Percentiles rank a stretch among this genome's conserved stretches.
Evolutionary conservation across 2,329 filamentous ascomycete genomes (phyloP).

Genomic region (Metarhizium anisopliae): DNA sequence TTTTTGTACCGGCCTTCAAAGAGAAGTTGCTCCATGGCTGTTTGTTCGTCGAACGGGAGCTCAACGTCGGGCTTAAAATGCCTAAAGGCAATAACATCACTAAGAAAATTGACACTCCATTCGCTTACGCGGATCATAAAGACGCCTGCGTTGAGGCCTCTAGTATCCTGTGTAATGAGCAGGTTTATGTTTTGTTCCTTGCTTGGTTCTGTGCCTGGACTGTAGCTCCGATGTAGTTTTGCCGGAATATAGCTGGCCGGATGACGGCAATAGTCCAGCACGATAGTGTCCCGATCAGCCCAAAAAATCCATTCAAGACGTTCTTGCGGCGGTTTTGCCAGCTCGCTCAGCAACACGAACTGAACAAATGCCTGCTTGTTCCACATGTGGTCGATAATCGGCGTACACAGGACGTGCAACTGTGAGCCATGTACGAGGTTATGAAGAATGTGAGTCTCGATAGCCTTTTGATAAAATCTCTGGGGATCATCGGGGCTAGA

Average conservation of each 20-base stretch:
- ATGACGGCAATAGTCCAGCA: conserved; percentile 11
- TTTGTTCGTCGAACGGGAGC: conserved; percentile 11
- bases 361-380: background rate
- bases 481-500: background rate
- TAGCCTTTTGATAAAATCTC: background rate
- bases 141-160: conserved; percentile 13
- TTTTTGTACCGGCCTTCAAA: conserved; percentile 5
- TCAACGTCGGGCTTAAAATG: conserved; percentile 8
- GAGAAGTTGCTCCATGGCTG: conserved; percentile 11
- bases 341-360: conserved; percentile 7
- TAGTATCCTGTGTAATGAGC: conserved; percentile 9
- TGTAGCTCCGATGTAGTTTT: background rate
- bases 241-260: conserved; percentile 6
- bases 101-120: conserved; percentile 11
- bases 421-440: background rate
- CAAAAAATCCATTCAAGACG: conserved; percentile 11
- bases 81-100: conserved; percentile 10
- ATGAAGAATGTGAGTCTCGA: background rate
- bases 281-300: conserved; percentile 11
- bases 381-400: background rate
- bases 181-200: conserved; percentile 3
- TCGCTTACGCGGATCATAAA: conserved; percentile 10
- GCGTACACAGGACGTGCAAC: background rate
- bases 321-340: conserved; percentile 8
- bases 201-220: background rate